Evolutionary conservation across 2,329 filamentous ascomycete species (phyloP), one percentile per base, ranked within the genome.

Genomic region (Fusarium stilboides): DNA sequence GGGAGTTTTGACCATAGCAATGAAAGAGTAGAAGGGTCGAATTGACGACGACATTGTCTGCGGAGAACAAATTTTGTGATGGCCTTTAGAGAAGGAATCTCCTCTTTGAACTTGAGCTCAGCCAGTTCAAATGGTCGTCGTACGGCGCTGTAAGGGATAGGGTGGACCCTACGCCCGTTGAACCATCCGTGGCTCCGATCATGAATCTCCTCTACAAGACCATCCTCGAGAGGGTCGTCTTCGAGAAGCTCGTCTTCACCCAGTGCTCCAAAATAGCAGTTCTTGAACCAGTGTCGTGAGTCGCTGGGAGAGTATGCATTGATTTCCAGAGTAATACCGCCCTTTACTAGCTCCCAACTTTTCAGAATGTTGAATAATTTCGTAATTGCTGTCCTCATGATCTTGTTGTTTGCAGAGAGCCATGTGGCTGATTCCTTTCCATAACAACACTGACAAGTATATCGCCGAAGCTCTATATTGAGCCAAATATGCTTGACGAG

Each of bases 271-370:
- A 68, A 62, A 22, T 59, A 71, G 13, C 60, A 57, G 0, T 47
- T 40, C 36, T 65, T 55, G 4, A 70, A 62, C 68, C 68, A 71
- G 15, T 71, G 67, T 5, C 59, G n/a, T 2, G 53, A 55, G 43
- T 68, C 68, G n/a, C 68, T 71, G 15, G 57, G 60, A 0, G 54
- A 68, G 47, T 71, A 68, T 10, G 36, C 13, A 8, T 64, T 65
- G 1, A 70, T 42, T 13, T 65, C 54, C 3, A 62, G 28, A 7
- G 51, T 52, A 15, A 66, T 17, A 6, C 28, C 9, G 19, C 46
- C 9, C 17, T n/a, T 17, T 15, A 31, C 28, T 13, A 13, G 34
- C 8, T 49, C 33, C 60, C 64, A 71, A 4, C 10, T 51, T 2
- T 45, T 19, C 19, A 71, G 17, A 24, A 63, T 57, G 1, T 6